Evolutionary conservation across 1,284 basidiomycete genomes (phyloP).

Genomic region (Uromyces viciae-fabae): DNA sequence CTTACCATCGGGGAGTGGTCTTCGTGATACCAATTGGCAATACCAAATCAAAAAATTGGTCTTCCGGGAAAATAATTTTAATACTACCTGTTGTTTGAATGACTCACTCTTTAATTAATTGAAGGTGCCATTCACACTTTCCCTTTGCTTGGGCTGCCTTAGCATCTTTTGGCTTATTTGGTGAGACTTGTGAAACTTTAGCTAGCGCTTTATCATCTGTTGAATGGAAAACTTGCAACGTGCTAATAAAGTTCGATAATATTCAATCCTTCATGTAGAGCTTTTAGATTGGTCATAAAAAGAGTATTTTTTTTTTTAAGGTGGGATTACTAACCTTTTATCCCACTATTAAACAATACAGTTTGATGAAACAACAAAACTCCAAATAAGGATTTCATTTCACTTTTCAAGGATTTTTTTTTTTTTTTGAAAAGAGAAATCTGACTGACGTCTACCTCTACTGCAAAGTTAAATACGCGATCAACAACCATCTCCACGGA

Average conservation of each 20-base stretch:
- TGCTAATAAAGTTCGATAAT: neutral
- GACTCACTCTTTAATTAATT: conserved; percentile 27
- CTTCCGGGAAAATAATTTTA: neutral
- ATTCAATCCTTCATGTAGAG: neutral
- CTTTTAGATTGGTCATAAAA: neutral
- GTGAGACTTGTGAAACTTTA: neutral
- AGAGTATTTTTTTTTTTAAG: neutral
- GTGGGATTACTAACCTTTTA: neutral
- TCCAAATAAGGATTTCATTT: neutral
- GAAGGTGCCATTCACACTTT: conserved; percentile 27
- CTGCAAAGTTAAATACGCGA: conserved; percentile 21
- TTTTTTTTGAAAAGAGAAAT: no score
- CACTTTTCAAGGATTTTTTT: neutral
- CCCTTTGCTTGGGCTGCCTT: neutral
- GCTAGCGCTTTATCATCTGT: neutral
- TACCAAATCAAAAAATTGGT: neutral
- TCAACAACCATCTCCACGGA: neutral
- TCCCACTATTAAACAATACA: neutral
- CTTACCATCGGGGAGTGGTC: conserved; percentile 11
- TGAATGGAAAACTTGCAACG: conserved; percentile 2
- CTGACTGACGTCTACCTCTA: conserved; percentile 23
- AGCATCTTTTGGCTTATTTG: neutral
- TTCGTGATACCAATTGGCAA: neutral
- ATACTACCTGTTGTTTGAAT: neutral
- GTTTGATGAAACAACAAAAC: neutral